Percentiles rank a stretch among this genome's conserved stretches.
Evolutionary conservation across 306 rosid genomes (phyloP).

Genomic region (Corylus avellana): DNA sequence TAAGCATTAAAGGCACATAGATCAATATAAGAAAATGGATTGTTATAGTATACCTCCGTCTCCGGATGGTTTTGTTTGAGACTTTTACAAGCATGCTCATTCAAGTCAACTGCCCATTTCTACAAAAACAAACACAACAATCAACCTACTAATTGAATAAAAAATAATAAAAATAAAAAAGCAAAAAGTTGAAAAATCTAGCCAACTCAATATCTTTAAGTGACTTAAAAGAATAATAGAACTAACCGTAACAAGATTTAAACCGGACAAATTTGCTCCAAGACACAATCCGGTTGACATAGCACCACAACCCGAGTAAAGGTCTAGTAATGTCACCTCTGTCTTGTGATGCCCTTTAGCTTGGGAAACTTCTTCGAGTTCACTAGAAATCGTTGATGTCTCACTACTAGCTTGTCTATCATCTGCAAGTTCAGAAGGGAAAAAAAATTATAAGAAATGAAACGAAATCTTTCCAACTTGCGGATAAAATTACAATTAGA

Average conservation of each 20-base stretch:
- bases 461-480: background rate
- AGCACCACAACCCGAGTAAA: slow-evolving; percentile 89
- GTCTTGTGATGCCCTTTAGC: slow-evolving; percentile 21
- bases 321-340: slow-evolving; percentile 56
- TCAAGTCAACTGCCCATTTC: slow-evolving; percentile 90
- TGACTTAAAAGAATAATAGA: background rate
- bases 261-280: slow-evolving; percentile 56
- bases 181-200: background rate
- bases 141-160: background rate
- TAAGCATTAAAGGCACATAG: background rate
- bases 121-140: slow-evolving; percentile 15
- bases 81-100: slow-evolving; percentile 58
- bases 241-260: slow-evolving; percentile 78
- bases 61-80: slow-evolving; percentile 70
- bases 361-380: slow-evolving; percentile 16
- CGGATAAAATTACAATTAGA: background rate
- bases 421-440: slow-evolving; percentile 35
- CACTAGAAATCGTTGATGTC: slow-evolving; percentile 66
- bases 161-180: background rate
- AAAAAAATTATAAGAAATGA: slow-evolving; percentile 16
- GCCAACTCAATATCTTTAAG: background rate
- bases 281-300: slow-evolving; percentile 90
- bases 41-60: slow-evolving; percentile 51
- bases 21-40: background rate
- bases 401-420: slow-evolving; percentile 44